Evolutionary conservation across 805 yeast species (phyloP).

Genomic region (Schwanniomyces vanrijiae): DNA sequence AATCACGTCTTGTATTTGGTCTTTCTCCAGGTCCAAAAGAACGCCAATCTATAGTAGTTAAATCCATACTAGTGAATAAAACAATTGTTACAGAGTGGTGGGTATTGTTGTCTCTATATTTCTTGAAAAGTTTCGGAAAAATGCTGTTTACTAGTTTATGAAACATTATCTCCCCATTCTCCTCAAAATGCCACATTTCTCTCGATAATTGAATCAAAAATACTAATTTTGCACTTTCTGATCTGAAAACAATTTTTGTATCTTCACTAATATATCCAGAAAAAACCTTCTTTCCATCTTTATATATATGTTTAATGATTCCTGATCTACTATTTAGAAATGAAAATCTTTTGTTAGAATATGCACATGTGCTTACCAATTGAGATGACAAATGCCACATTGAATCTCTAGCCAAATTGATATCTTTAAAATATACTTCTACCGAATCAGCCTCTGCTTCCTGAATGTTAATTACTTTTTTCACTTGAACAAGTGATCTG

Average conservation of each 20-base stretch:
- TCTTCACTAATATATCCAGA: slow-evolving; percentile 74
- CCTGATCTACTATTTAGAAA: slow-evolving; percentile 65
- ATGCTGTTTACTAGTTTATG: slow-evolving; percentile 90
- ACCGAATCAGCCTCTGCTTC: slow-evolving; percentile 75
- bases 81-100: slow-evolving; percentile 92
- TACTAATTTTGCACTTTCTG: slow-evolving; percentile 84
- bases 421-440: slow-evolving; percentile 78
- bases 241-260: slow-evolving; percentile 82
- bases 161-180: slow-evolving; percentile 91
- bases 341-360: slow-evolving; percentile 61
- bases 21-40: slow-evolving; percentile 71
- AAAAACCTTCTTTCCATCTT: slow-evolving; percentile 65
- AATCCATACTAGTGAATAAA: slow-evolving; percentile 78
- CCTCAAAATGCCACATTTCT: slow-evolving; percentile 99
- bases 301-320: slow-evolving; percentile 59
- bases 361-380: slow-evolving; percentile 63
- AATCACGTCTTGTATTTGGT: slow-evolving; percentile 68
- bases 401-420: slow-evolving; percentile 81
- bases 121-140: slow-evolving; percentile 82
- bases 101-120: slow-evolving; percentile 84
- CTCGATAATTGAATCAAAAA: slow-evolving; percentile 85
- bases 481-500: slow-evolving; percentile 62
- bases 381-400: slow-evolving; percentile 83
- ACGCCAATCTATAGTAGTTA: slow-evolving; percentile 51
- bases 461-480: slow-evolving; percentile 38